These are phyloP conservation scores for Colletotrichum sp. DNA, from an alignment of 2,329 filamentous ascomycete species.

Conservation along the genomic window DNA sequence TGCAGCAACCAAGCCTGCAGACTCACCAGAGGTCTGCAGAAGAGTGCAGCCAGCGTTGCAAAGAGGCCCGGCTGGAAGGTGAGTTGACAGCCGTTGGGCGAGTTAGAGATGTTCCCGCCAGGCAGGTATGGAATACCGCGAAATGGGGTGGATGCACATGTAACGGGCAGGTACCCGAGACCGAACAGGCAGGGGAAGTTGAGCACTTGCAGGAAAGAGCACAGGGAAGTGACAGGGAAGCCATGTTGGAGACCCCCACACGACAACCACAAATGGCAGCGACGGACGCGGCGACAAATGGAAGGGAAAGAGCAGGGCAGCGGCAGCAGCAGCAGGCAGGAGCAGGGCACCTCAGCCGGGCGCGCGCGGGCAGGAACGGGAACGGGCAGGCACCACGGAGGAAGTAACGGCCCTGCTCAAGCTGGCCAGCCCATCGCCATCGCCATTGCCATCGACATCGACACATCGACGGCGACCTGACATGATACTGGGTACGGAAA, in stretches of 20 bases:
- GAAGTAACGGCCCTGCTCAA: background rate
- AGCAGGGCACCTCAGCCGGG: background rate
- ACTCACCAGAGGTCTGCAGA: background rate
- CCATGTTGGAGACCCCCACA: conserved; percentile 14
- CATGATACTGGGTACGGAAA: background rate
- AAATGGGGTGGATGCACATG: background rate
- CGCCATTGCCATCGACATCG: background rate
- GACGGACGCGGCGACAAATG: background rate
- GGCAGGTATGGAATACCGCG: background rate
- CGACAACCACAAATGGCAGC: conserved; percentile 5
- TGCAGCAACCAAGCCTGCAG: background rate
- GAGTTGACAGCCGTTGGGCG: background rate
- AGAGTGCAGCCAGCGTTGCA: background rate
- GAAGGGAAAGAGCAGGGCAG: background rate
- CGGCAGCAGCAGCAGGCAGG: background rate
- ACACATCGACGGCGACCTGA: background rate
- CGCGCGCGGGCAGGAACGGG: background rate
- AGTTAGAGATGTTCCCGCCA: background rate
- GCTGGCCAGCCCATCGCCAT: background rate
- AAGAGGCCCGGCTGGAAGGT: background rate
- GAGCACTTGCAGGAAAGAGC: conserved; percentile 7
- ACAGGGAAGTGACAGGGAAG: conserved; percentile 6
- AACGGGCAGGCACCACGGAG: background rate
- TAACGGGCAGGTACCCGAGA: conserved; percentile 1
- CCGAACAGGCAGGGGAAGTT: background rate